phyloP scores from a whole-genome alignment of 148 eudicot genomes.

The Chenopodium album region DNA sequence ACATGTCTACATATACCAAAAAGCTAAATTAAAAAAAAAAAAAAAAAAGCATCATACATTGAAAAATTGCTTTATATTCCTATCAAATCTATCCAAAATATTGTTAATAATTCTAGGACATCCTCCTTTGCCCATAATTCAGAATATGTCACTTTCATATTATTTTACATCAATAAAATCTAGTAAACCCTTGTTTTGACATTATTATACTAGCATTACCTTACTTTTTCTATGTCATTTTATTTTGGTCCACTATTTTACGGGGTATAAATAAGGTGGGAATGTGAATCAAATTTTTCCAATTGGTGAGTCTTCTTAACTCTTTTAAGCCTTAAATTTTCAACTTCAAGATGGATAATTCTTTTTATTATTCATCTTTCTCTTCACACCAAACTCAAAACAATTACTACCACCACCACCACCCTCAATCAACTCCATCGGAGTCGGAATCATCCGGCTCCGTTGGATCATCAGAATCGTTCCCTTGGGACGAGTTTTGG shows the following conservation, averaged over 20 bases:
- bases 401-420: neutral
- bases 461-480: slow-evolving; percentile 16
- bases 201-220: neutral
- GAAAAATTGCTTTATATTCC: slow-evolving; percentile 3
- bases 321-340: neutral
- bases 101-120: slow-evolving; percentile 24
- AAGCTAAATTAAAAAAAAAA: neutral
- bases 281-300: slow-evolving; percentile 2
- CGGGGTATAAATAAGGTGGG: slow-evolving; percentile 27
- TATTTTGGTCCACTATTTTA: slow-evolving; percentile 14
- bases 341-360: slow-evolving; percentile 28
- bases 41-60: neutral
- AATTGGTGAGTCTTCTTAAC: neutral
- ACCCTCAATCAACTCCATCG: neutral
- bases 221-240: neutral
- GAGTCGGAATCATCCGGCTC: slow-evolving; percentile 24
- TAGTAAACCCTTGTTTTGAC: slow-evolving; percentile 17
- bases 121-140: slow-evolving; percentile 38
- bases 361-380: slow-evolving; percentile 15
- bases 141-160: slow-evolving; percentile 21
- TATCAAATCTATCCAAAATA: neutral
- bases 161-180: slow-evolving; percentile 19
- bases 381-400: neutral
- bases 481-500: slow-evolving; percentile 28
- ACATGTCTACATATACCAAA: neutral